A percentile compares a stretch with the other conserved stretches of the same genome.
phyloP scores from a whole-genome alignment of 345 rosid species.

The Tarenaya hassleriana region DNA sequence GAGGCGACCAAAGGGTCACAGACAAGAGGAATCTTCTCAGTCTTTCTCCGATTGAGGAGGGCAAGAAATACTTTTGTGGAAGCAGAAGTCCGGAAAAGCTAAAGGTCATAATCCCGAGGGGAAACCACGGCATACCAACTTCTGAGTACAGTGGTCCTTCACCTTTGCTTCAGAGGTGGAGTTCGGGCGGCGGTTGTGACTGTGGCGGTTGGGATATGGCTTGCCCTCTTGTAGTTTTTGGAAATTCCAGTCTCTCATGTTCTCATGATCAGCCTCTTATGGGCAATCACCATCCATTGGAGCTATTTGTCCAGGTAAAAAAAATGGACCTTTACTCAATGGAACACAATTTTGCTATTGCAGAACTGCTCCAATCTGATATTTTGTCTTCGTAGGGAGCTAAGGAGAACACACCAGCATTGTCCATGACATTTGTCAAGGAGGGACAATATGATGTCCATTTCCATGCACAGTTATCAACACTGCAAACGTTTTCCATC shows the following conservation, averaged over 20 bases:
- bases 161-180: slow-evolving; percentile 82
- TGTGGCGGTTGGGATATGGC: slow-evolving; percentile 99
- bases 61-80: slow-evolving; percentile 22
- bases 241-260: slow-evolving; percentile 43
- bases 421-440: slow-evolving; percentile 49
- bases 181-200: slow-evolving; percentile 90
- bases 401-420: slow-evolving; percentile 64
- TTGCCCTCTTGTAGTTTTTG: slow-evolving; percentile 75
- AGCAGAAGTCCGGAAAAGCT: slow-evolving; percentile 28
- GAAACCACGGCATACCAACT: slow-evolving; percentile 71
- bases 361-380: background rate
- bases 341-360: background rate
- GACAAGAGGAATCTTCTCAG: slow-evolving; percentile 33
- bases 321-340: slow-evolving; percentile 13
- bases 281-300: slow-evolving; percentile 50
- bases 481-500: slow-evolving; percentile 86
- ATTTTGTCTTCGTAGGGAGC: slow-evolving; percentile 42
- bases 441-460: slow-evolving; percentile 64
- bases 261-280: slow-evolving; percentile 49
- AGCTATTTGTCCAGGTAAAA: slow-evolving; percentile 67
- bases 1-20: slow-evolving; percentile 30
- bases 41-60: slow-evolving; percentile 35
- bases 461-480: slow-evolving; percentile 82
- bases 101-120: slow-evolving; percentile 68
- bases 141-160: slow-evolving; percentile 50